Conservation (phyloP, 352 stramenopile species). For the Phytophthora fragariaefolia region DNA sequence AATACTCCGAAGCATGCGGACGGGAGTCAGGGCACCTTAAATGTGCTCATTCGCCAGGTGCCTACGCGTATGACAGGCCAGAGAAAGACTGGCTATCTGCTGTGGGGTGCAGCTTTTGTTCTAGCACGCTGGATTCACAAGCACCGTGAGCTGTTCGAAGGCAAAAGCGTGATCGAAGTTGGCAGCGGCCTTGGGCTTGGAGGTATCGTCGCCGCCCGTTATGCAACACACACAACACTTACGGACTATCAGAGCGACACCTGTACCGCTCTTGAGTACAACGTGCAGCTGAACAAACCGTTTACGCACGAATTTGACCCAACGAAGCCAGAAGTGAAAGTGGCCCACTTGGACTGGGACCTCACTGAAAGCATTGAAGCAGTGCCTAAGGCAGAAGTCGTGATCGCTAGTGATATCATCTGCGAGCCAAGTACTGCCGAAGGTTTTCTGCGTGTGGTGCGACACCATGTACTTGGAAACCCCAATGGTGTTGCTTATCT, state of each 20-base stretch:
- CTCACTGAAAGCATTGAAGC: slow-evolving; percentile 65
- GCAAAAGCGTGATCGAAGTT: slow-evolving; percentile 81
- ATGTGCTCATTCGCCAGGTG: slow-evolving; percentile 84
- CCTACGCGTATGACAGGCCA: slow-evolving; percentile 86
- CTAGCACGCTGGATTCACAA: slow-evolving; percentile 84
- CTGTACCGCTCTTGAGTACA: slow-evolving; percentile 77
- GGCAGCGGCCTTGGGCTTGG: slow-evolving; percentile 83
- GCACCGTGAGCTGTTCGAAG: slow-evolving; percentile 74
- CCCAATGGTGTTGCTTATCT: slow-evolving; percentile 74
- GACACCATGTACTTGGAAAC: slow-evolving; percentile 54
- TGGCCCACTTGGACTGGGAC: slow-evolving; percentile 84
- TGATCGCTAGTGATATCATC: slow-evolving; percentile 90
- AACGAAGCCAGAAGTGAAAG: slow-evolving; percentile 54
- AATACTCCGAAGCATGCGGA: slow-evolving; percentile 27
- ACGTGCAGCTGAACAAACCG: slow-evolving; percentile 72
- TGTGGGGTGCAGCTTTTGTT: slow-evolving; percentile 86
- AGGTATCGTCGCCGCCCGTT: slow-evolving; percentile 78
- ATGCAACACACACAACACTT: slow-evolving; percentile 64
- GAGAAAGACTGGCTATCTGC: slow-evolving; percentile 84
- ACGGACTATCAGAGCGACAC: slow-evolving; percentile 90
- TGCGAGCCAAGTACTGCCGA: slow-evolving; percentile 88
- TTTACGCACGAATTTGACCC: slow-evolving; percentile 77
- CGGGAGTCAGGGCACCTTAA: slow-evolving; percentile 33
- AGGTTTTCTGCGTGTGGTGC: slow-evolving; percentile 84
- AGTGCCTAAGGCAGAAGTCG: slow-evolving; percentile 69